Conservation (phyloP, 208 protist species). For the Borovskyia barvae region DNA sequence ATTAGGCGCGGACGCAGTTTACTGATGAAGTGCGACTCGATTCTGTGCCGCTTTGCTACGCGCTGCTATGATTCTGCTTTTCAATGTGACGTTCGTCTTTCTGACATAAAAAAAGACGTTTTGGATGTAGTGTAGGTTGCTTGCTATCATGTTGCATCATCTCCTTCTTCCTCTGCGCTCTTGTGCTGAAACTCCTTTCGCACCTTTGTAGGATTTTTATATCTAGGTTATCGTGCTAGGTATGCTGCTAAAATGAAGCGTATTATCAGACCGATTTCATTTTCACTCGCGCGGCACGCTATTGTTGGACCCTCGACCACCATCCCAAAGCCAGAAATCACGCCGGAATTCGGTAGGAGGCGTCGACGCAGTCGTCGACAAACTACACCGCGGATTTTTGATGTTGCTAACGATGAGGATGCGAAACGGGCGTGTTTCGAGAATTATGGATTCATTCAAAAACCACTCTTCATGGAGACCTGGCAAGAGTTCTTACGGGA, state of each 20-base stretch:
- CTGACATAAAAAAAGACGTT: no score
- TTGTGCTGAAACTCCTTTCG: no score
- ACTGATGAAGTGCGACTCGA: no score
- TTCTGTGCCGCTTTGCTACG: no score
- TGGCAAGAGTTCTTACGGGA: constrained; percentile 74
- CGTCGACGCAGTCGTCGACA: background rate
- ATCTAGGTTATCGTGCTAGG: no score
- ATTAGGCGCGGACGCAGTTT: no score
- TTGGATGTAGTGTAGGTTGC: no score
- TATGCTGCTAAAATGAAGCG: constrained; percentile 32
- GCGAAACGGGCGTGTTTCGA: constrained; percentile 61
- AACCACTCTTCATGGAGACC: constrained; percentile 49
- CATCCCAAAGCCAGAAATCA: constrained; percentile 16
- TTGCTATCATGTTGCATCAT: no score
- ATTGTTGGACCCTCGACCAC: constrained; percentile 35
- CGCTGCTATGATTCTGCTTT: no score
- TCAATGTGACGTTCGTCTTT: no score
- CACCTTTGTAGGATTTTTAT: no score
- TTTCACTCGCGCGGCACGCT: constrained; percentile 4
- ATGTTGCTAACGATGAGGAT: constrained; percentile 36
- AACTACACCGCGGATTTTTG: background rate
- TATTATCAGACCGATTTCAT: background rate
- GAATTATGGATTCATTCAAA: constrained; percentile 72
- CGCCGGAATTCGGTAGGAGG: constrained; percentile 35
- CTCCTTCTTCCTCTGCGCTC: no score